Conservation (phyloP, 345 rosid genomes). For the Salix caprea region DNA sequence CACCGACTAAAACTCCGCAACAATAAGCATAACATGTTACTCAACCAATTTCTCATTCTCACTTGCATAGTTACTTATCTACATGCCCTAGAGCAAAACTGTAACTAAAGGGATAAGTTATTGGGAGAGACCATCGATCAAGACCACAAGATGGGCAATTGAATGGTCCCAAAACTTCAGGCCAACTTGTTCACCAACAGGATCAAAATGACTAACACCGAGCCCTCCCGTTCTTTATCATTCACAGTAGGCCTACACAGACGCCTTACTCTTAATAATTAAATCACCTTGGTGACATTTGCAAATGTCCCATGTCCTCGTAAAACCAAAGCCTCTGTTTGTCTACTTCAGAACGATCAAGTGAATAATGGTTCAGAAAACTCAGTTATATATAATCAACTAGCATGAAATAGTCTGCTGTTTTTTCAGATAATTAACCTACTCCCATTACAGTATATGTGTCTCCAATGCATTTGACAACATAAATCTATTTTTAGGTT, state of each 20-base stretch:
- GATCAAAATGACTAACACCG: background rate
- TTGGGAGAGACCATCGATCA: background rate
- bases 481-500: background rate
- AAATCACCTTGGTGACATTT: slow-evolving; percentile 1
- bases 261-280: background rate
- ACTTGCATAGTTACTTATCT: background rate
- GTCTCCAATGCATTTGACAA: background rate
- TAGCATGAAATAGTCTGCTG: background rate
- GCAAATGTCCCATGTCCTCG: background rate
- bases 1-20: background rate
- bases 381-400: background rate
- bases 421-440: background rate
- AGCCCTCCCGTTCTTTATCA: background rate
- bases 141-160: slow-evolving; percentile 5
- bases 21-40: background rate
- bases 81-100: background rate
- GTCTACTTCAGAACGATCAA: background rate
- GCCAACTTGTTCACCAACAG: background rate
- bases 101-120: background rate
- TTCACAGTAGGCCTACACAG: background rate
- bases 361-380: background rate
- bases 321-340: background rate
- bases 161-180: background rate
- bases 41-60: background rate
- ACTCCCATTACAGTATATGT: too few relatives aligned